Percentiles rank a stretch among this genome's conserved stretches.
These are phyloP conservation scores for Aspergillus costaricaensis DNA, from an alignment of 2,329 filamentous ascomycete species.

Conservation along the genomic window DNA sequence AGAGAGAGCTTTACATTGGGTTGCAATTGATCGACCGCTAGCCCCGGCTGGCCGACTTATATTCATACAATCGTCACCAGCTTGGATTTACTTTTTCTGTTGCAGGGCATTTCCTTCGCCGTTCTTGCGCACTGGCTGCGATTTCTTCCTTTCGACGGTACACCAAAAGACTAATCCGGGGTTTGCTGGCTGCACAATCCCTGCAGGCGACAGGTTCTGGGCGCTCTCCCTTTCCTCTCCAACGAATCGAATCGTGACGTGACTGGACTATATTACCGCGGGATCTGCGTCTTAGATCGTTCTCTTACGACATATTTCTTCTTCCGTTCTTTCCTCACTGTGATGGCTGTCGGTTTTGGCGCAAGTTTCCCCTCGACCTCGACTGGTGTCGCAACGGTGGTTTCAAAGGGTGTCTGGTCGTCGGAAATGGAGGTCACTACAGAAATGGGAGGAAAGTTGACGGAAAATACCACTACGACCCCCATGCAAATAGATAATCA, in stretches of 20 bases:
- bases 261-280: neutral
- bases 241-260: conserved; percentile 1
- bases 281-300: neutral
- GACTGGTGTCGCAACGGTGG: conserved; percentile 6
- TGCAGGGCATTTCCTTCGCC: neutral
- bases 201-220: neutral
- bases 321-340: neutral
- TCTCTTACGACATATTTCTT: neutral
- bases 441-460: conserved; percentile 20
- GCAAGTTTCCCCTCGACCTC: conserved; percentile 7
- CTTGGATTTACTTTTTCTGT: neutral
- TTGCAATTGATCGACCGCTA: conserved; percentile 11
- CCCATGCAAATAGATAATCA: neutral
- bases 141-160: neutral
- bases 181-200: neutral
- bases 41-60: neutral
- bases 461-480: conserved; percentile 15
- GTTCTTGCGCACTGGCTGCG: conserved; percentile 14
- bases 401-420: conserved; percentile 17
- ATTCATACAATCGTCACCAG: neutral
- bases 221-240: neutral
- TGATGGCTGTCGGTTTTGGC: conserved; percentile 18
- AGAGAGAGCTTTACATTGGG: conserved; percentile 12
- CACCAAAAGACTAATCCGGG: neutral
- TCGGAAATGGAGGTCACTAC: conserved; percentile 33